Conservation (phyloP, 345 rosid genomes). For the Sonneratia alba region DNA sequence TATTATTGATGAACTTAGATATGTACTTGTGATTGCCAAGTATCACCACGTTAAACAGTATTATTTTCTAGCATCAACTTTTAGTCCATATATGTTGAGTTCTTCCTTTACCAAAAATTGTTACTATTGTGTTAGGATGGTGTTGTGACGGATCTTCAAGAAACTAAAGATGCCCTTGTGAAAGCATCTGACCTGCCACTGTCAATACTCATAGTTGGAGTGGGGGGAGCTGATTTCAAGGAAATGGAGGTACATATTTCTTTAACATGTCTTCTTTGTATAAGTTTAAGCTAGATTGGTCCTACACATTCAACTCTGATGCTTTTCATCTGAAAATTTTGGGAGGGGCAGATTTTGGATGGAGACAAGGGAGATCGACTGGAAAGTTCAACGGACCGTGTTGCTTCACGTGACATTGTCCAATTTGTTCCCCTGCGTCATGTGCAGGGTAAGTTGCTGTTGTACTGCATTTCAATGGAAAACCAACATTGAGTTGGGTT, state of each 20-base stretch:
- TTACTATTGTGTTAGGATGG: constrained; percentile 50
- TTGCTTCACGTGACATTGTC: constrained; percentile 90
- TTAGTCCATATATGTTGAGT: constrained; percentile 4
- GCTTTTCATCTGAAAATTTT: background rate
- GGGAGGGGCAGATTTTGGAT: constrained; percentile 47
- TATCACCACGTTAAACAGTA: background rate
- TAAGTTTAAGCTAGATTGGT: background rate
- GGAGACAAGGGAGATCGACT: constrained; percentile 86
- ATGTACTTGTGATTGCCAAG: background rate
- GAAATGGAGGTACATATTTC: constrained; percentile 78
- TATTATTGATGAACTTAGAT: background rate
- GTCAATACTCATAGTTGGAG: constrained; percentile 89
- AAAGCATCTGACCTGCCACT: constrained; percentile 88
- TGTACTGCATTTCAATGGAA: background rate
- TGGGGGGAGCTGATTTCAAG: constrained; percentile 97
- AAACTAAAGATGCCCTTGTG: constrained; percentile 84
- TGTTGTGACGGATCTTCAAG: constrained; percentile 93
- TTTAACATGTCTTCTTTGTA: background rate
- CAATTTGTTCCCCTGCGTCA: constrained; percentile 79
- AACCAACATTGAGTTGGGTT: background rate
- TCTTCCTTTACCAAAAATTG: constrained; percentile 3
- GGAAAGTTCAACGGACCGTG: constrained; percentile 71
- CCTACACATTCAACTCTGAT: background rate
- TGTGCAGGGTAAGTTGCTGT: constrained; percentile 52
- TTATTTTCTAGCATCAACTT: constrained; percentile 2